Evolutionary conservation across 768 basidiomycete genomes (phyloP).

Genomic region (Leccinum sublutescens): DNA sequence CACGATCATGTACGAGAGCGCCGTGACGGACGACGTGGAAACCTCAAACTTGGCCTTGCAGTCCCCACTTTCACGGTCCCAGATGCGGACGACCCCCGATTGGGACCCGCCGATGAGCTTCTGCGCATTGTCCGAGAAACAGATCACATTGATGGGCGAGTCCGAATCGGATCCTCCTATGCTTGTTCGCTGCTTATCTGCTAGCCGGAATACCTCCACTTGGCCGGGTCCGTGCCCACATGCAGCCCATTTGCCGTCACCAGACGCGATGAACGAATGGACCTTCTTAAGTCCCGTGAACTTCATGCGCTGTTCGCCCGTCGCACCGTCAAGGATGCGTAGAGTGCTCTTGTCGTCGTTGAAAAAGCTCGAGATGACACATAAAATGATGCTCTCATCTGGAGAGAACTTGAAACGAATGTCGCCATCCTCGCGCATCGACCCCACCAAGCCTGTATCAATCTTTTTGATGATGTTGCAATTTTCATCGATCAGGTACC

Average conservation of each 20-base stretch:
- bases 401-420: constrained; percentile 9
- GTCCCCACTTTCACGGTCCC: constrained; percentile 18
- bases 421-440: no score
- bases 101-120: constrained; percentile 21
- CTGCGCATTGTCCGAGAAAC: constrained; percentile 17
- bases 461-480: constrained; percentile 6
- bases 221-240: constrained; percentile 6
- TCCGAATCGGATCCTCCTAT: background rate
- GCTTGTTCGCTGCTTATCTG: background rate
- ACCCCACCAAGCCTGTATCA: constrained; percentile 4
- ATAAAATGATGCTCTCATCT: constrained; percentile 11
- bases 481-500: constrained; percentile 6
- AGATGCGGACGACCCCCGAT: constrained; percentile 16
- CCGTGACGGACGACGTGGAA: constrained; percentile 15
- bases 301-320: constrained; percentile 9
- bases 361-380: background rate
- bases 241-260: constrained; percentile 8
- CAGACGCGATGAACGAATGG: constrained; percentile 1
- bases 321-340: constrained; percentile 10
- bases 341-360: constrained; percentile 9
- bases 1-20: no score
- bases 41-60: constrained; percentile 7
- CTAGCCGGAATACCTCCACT: constrained; percentile 5
- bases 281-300: constrained; percentile 13
- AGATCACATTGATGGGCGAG: constrained; percentile 1